Evolutionary conservation across 805 yeast genomes (phyloP).

Genomic region (Saturnispora serradocipensis): DNA sequence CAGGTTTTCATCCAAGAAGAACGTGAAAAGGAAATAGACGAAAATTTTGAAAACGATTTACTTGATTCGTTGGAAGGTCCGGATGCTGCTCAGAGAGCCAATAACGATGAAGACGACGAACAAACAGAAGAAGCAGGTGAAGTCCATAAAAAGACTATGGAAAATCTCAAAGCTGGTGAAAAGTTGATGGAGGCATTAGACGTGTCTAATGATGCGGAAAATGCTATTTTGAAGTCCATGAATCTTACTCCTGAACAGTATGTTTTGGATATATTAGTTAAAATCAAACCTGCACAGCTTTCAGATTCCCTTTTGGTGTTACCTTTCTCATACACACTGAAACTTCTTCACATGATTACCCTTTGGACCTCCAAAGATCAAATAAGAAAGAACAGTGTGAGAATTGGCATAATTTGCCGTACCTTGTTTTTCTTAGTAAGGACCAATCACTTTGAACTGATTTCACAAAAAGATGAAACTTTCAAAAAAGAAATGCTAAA

Average conservation of each 20-base stretch:
- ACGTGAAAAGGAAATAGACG: constrained; percentile 91
- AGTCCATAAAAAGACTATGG: constrained; percentile 78
- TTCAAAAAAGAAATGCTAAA: constrained; percentile 55
- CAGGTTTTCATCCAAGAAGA: constrained; percentile 97
- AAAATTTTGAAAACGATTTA: constrained; percentile 74
- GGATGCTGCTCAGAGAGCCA: constrained; percentile 29
- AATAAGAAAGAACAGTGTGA: constrained; percentile 33
- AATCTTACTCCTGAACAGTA: constrained; percentile 66
- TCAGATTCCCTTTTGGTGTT: constrained; percentile 89
- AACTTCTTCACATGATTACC: constrained; percentile 62
- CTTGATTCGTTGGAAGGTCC: constrained; percentile 61
- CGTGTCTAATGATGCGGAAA: constrained; percentile 62
- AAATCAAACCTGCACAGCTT: constrained; percentile 73
- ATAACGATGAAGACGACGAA: constrained; percentile 28
- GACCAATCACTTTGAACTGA: constrained; percentile 70
- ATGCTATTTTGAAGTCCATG: constrained; percentile 68
- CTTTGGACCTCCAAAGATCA: constrained; percentile 53
- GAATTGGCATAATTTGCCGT: constrained; percentile 59
- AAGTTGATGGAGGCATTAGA: constrained; percentile 87
- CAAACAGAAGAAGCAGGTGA: constrained; percentile 46
- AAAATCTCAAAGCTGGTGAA: constrained; percentile 91
- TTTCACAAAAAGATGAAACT: constrained; percentile 52
- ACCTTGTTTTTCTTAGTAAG: constrained; percentile 67
- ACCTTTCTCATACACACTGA: constrained; percentile 76
- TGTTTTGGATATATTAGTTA: constrained; percentile 60